phyloP scores from a whole-genome alignment of 139 green algal species.

The Ulvella scutata region DNA sequence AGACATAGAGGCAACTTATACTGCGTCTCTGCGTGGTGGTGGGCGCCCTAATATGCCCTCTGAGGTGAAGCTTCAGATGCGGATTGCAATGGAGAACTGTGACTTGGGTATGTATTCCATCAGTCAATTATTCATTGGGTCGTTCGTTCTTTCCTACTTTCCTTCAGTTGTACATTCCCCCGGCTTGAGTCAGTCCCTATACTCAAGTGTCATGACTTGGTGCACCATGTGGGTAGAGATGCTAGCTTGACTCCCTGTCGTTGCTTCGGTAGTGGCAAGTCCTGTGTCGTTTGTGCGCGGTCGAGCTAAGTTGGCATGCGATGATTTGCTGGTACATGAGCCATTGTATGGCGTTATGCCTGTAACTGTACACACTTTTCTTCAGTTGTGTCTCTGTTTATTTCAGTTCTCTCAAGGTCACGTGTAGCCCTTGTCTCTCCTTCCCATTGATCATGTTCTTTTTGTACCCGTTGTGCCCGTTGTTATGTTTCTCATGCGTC shows the following conservation, averaged over 20 bases:
- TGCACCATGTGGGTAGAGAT: background rate
- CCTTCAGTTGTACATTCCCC: background rate
- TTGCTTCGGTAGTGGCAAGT: too few relatives aligned
- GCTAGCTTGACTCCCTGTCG: background rate
- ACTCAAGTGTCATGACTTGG: background rate
- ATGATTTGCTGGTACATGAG: too few relatives aligned
- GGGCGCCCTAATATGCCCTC: background rate
- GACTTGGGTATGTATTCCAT: conserved; percentile 25
- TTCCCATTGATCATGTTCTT: too few relatives aligned
- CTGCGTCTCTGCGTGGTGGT: background rate
- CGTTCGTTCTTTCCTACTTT: background rate
- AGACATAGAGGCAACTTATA: background rate
- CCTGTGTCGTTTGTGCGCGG: too few relatives aligned
- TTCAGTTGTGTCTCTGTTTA: too few relatives aligned
- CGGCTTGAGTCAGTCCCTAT: background rate
- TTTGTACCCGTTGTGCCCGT: too few relatives aligned
- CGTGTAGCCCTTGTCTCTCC: too few relatives aligned
- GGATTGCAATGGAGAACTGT: conserved; percentile 44
- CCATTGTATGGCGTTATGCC: too few relatives aligned
- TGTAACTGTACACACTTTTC: too few relatives aligned
- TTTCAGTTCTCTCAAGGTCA: too few relatives aligned
- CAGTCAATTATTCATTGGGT: background rate
- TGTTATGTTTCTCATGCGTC: too few relatives aligned
- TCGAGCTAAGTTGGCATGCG: too few relatives aligned
- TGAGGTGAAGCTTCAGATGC: conserved; percentile 6